Percentiles rank a stretch among this genome's conserved stretches.
phyloP scores from a whole-genome alignment of 495 filamentous ascomycete genomes.

The Aspergillus conjunctus region DNA sequence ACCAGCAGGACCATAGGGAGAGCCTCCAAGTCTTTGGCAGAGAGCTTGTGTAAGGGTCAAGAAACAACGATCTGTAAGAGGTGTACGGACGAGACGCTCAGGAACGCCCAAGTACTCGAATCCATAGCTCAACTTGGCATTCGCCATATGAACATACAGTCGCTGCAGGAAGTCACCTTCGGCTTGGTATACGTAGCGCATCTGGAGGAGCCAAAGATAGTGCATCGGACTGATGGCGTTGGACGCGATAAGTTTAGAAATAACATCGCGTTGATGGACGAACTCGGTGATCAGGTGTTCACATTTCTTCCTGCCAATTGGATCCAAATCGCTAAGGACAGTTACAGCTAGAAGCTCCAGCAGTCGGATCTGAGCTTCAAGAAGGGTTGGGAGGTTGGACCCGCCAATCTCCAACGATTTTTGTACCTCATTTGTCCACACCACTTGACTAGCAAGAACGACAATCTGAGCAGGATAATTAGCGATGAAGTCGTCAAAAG shows the following conservation, averaged over 20 bases:
- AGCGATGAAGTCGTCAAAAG: constrained; percentile 74
- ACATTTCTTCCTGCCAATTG: constrained; percentile 89
- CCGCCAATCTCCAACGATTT: constrained; percentile 71
- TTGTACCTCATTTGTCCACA: constrained; percentile 87
- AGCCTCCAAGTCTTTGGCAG: constrained; percentile 92
- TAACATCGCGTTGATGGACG: constrained; percentile 92
- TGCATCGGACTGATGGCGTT: constrained; percentile 79
- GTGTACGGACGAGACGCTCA: constrained; percentile 92
- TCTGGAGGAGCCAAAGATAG: constrained; percentile 92
- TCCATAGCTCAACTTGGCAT: constrained; percentile 91
- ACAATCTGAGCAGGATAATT: constrained; percentile 92
- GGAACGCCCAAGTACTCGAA: constrained; percentile 98
- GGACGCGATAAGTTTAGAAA: constrained; percentile 75
- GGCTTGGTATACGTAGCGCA: constrained; percentile 88
- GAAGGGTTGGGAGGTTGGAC: constrained; percentile 62
- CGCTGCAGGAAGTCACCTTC: constrained; percentile 82
- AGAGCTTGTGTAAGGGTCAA: constrained; percentile 94
- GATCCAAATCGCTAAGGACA: constrained; percentile 87
- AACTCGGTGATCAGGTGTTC: constrained; percentile 99
- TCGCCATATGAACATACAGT: constrained; percentile 93
- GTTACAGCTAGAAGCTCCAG: constrained; percentile 81
- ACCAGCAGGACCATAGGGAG: constrained; percentile 95
- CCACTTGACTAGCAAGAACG: constrained; percentile 90
- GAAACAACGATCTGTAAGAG: constrained; percentile 96
- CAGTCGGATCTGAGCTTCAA: constrained; percentile 74